phyloP scores from a whole-genome alignment of 257 asterid genomes.

The Dorcoceras hygrometricum region DNA sequence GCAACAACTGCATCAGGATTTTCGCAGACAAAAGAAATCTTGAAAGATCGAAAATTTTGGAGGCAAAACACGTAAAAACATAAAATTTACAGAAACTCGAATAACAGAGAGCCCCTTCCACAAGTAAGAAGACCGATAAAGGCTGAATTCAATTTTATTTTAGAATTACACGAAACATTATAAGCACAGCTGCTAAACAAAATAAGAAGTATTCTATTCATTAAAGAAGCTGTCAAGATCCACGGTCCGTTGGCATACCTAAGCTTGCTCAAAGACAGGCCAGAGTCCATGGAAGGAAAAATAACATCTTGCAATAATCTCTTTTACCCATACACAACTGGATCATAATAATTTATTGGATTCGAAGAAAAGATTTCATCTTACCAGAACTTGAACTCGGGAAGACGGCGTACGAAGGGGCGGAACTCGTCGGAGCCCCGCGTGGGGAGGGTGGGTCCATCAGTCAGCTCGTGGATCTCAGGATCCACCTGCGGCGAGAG shows the following conservation, averaged over 20 bases:
- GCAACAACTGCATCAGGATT: not conserved
- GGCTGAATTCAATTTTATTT: not conserved
- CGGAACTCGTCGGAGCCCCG: conserved; percentile 98
- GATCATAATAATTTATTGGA: conserved; percentile 10
- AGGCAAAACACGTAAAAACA: not conserved
- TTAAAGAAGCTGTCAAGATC: not conserved
- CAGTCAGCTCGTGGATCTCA: conserved; percentile 56
- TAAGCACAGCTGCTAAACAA: not conserved
- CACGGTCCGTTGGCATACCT: not conserved
- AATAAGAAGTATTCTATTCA: no score
- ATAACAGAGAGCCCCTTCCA: not conserved
- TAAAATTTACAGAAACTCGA: not conserved
- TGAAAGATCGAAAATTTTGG: not conserved
- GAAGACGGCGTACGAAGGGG: conserved; percentile 97
- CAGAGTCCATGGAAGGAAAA: not conserved
- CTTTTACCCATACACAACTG: conserved; percentile 10
- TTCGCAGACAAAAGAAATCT: not conserved
- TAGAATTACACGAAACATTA: not conserved
- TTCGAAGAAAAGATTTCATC: conserved; percentile 13
- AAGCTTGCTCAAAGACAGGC: conserved; percentile 18
- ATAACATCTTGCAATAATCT: not conserved
- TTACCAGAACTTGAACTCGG: conserved; percentile 97
- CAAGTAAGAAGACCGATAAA: no score
- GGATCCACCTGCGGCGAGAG: conserved; percentile 98
- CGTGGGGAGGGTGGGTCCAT: conserved; percentile 80